phyloP scores from a whole-genome alignment of 768 basidiomycete species.

The Paxillus ammoniavirescens region DNA sequence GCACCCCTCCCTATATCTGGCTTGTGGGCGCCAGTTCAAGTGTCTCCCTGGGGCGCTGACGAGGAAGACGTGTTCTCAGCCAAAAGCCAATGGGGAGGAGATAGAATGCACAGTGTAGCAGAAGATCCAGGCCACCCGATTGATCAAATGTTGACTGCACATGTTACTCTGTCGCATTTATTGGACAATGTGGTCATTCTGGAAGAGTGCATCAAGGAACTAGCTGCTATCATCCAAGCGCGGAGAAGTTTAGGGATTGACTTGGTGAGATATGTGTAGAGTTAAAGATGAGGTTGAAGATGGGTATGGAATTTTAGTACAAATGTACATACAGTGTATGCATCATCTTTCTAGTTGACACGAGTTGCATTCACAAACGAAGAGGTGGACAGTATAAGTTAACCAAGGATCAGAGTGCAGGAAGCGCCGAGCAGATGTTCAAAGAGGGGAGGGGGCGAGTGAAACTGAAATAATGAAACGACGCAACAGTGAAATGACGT shows the following conservation, averaged over 20 bases:
- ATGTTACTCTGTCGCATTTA: slow-evolving; percentile 76
- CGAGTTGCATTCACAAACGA: neutral
- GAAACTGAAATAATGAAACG: too few species aligned
- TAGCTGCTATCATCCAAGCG: slow-evolving; percentile 82
- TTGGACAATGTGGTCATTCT: slow-evolving; percentile 93
- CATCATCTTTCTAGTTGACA: neutral
- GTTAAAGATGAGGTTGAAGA: neutral
- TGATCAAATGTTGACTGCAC: slow-evolving; percentile 34
- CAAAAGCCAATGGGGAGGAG: slow-evolving; percentile 42
- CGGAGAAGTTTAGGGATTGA: slow-evolving; percentile 84
- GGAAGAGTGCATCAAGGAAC: slow-evolving; percentile 94
- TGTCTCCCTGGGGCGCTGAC: slow-evolving; percentile 50
- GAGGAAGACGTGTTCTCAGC: slow-evolving; percentile 73
- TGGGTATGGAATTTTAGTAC: neutral
- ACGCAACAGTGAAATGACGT: too few species aligned
- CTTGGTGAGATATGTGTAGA: slow-evolving; percentile 67
- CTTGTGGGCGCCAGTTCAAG: slow-evolving; percentile 61
- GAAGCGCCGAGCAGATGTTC: neutral
- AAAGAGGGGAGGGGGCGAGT: too few species aligned
- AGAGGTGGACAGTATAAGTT: neutral
- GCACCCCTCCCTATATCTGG: slow-evolving; percentile 58
- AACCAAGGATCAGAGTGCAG: neutral
- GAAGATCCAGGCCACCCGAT: slow-evolving; percentile 19
- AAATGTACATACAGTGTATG: slow-evolving; percentile 3
- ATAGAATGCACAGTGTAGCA: slow-evolving; percentile 18